Percentiles rank a stretch among this genome's conserved stretches.
phyloP scores from a whole-genome alignment of 768 basidiomycete species.

The Aureoboletus auriporus region DNA sequence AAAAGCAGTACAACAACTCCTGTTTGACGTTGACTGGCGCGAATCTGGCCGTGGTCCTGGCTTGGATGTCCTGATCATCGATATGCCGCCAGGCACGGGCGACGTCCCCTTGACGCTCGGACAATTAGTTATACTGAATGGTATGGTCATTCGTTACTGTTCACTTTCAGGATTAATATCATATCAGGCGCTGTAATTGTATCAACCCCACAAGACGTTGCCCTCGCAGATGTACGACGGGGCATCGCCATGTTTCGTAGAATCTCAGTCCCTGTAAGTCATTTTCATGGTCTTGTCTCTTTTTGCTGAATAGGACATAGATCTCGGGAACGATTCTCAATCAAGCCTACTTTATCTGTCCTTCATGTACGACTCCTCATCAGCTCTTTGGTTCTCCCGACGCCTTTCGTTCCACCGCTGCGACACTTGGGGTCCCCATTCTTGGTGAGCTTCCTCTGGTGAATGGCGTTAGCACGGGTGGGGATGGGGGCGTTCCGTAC shows the following conservation, averaged over 20 bases:
- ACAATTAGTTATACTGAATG: slow-evolving; percentile 80
- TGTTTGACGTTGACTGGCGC: slow-evolving; percentile 95
- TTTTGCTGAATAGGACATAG: slow-evolving; percentile 35
- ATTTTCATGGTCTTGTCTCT: not conserved
- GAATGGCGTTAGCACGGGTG: slow-evolving; percentile 63
- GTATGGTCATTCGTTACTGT: slow-evolving; percentile 32
- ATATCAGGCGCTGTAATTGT: slow-evolving; percentile 82
- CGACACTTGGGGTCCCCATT: slow-evolving; percentile 53
- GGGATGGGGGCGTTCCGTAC: slow-evolving; percentile 67
- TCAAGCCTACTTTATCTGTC: slow-evolving; percentile 79
- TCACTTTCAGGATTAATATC: not conserved
- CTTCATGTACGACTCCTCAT: slow-evolving; percentile 61
- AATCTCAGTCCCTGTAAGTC: slow-evolving; percentile 76
- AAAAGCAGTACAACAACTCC: slow-evolving; percentile 92
- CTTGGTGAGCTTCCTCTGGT: slow-evolving; percentile 83
- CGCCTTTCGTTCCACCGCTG: slow-evolving; percentile 56
- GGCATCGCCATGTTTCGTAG: slow-evolving; percentile 93
- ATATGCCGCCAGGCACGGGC: slow-evolving; percentile 97
- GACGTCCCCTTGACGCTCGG: slow-evolving; percentile 92
- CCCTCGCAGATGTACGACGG: slow-evolving; percentile 86
- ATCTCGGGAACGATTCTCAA: slow-evolving; percentile 87
- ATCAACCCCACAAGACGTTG: slow-evolving; percentile 94
- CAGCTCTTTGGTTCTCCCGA: slow-evolving; percentile 69
- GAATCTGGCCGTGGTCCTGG: slow-evolving; percentile 34
- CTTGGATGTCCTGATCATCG: slow-evolving; percentile 84